Evolutionary conservation across 2,329 filamentous ascomycete genomes (phyloP), one percentile per base, ranked within the genome.

Genomic region (Cercospora janseana): DNA sequence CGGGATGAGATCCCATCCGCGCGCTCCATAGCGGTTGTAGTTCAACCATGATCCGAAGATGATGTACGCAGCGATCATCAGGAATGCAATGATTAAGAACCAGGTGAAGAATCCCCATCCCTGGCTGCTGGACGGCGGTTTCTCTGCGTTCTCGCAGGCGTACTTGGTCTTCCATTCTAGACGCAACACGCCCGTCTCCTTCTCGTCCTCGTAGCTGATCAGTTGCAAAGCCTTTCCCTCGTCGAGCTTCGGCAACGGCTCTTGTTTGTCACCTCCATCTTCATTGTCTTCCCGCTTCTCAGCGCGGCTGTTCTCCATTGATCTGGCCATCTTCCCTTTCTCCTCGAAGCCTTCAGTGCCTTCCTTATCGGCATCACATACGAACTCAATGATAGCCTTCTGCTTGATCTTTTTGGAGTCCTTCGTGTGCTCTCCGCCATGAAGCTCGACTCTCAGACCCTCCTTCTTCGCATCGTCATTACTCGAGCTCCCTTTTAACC

Each of bases 1-100:
- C 10, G 93, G 93, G 13, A 97, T 77, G 13, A 96, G 79, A 64
- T 97, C 93, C 91, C 91, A 97, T 50, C 93, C 93, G 35, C 92
- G 81, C 45, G 92, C 91, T 40, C 92, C 92, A 70, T 95, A 95
- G 55, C 91, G 87, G 75, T 90, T 96, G 79, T 97, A 97, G 76
- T 97, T 97, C 69, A 97, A 83, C 93, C 93, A 98, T 15, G 91
- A 95, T 58, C 92, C 91, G 66, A 97, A 97, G 69, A 97, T 95
- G 59, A 98, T 84, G 73, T 97, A 98, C 18, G 91, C 75, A 2
- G 93, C 89, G 31, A 83, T 86, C 37, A 81, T 81, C 56, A 97
- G 79, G 79, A 98, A 98, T 52, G 86, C 73, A 60, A 97, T 82
- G 60, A 98, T 83, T 60, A 97, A 81, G 64, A 97, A 81, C 93